A percentile compares a stretch with the other conserved stretches of the same genome.
These are phyloP conservation scores for Leccinum pachyderme DNA, from an alignment of 1,284 basidiomycete species.

Conservation along the genomic window DNA sequence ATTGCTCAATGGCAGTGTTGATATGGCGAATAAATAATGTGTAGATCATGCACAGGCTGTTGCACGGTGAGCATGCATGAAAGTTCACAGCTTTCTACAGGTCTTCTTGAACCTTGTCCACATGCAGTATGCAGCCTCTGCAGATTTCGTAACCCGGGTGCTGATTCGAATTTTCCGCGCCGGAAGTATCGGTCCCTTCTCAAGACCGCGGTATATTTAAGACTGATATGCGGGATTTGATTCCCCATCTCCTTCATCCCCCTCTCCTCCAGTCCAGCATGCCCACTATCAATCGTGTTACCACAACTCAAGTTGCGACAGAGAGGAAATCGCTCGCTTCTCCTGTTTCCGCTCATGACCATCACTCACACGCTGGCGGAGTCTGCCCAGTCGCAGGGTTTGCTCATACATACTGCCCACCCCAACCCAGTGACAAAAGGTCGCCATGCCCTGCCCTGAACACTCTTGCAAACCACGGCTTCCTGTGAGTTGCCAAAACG, in stretches of 20 bases:
- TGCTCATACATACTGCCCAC: constrained; percentile 25
- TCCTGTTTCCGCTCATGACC: constrained; percentile 18
- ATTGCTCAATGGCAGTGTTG: not conserved
- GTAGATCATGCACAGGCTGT: not conserved
- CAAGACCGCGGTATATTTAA: constrained; percentile 8
- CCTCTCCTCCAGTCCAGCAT: not conserved
- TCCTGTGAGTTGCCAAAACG: constrained; percentile 31
- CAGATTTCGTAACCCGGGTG: not conserved
- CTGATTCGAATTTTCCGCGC: not conserved
- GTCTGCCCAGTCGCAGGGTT: constrained; percentile 22
- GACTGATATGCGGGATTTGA: not conserved
- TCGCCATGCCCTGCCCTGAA: constrained; percentile 52
- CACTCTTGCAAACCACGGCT: constrained; percentile 46
- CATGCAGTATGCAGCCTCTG: not conserved
- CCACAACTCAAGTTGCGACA: not conserved
- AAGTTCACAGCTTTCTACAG: constrained; percentile 1
- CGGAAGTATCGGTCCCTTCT: not conserved
- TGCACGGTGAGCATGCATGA: not conserved
- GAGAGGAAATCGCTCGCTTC: constrained; percentile 13
- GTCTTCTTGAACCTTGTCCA: not conserved
- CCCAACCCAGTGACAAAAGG: constrained; percentile 33
- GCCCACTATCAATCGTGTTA: not conserved
- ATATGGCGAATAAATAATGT: not conserved
- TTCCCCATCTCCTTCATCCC: not conserved
- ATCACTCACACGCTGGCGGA: constrained; percentile 23